These are phyloP conservation scores for Hygrophorus russula DNA, from an alignment of 768 basidiomycete species.

Conservation along the genomic window DNA sequence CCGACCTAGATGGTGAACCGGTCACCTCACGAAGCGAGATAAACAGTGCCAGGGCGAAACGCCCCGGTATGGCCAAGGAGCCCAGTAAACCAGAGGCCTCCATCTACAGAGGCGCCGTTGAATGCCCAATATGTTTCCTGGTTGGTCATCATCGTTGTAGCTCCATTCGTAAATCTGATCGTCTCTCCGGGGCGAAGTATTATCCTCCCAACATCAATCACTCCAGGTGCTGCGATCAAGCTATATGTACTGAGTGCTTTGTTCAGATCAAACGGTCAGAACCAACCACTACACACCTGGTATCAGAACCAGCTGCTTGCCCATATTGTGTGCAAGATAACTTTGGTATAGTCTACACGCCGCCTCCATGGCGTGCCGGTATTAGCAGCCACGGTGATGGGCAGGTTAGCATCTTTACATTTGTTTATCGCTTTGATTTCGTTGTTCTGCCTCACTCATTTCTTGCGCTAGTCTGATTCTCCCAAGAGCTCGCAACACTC, in stretches of 20 bases:
- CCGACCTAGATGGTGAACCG: slow-evolving; percentile 31
- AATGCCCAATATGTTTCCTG: slow-evolving; percentile 98
- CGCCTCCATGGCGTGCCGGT: slow-evolving; percentile 73
- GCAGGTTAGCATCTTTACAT: slow-evolving; percentile 27
- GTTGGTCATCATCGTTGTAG: slow-evolving; percentile 36
- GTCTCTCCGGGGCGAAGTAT: slow-evolving; percentile 45
- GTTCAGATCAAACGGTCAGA: slow-evolving; percentile 97
- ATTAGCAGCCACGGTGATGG: slow-evolving; percentile 53
- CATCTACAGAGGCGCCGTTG: slow-evolving; percentile 74
- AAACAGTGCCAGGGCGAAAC: slow-evolving; percentile 38
- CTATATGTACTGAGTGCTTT: slow-evolving; percentile 98
- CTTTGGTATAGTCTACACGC: slow-evolving; percentile 85
- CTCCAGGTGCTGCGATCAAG: slow-evolving; percentile 96
- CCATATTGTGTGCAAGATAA: slow-evolving; percentile 97
- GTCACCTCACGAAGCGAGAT: slow-evolving; percentile 20
- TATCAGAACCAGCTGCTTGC: slow-evolving; percentile 93
- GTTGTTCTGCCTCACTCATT: slow-evolving; percentile 5
- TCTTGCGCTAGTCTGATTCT: slow-evolving; percentile 40
- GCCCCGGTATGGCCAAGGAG: slow-evolving; percentile 51
- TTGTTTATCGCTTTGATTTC: slow-evolving; percentile 5
- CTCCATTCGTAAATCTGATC: slow-evolving; percentile 16
- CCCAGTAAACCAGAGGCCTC: slow-evolving; percentile 63
- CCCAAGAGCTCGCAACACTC: slow-evolving; percentile 34
- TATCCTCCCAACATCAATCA: slow-evolving; percentile 96
- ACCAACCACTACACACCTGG: slow-evolving; percentile 88